Percentiles rank a stretch among this genome's conserved stretches.
phyloP scores from a whole-genome alignment of 148 eudicot genomes.

The Amaranthus palmeri region DNA sequence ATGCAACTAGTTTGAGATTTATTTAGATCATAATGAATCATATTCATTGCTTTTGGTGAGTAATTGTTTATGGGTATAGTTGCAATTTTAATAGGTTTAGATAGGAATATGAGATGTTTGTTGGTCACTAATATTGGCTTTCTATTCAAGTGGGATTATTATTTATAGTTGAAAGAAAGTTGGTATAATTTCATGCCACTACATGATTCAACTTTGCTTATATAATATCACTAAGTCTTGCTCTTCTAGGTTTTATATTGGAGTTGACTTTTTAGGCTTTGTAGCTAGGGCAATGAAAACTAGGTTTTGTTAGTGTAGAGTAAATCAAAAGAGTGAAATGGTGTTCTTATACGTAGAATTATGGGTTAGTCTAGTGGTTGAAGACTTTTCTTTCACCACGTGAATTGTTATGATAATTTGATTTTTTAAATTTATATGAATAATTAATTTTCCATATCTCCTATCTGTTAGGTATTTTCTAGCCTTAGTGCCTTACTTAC shows the following conservation, averaged over 20 bases:
- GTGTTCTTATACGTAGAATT: too few species aligned
- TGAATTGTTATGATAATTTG: too few species aligned
- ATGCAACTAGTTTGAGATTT: slow-evolving; percentile 2
- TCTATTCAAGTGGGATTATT: slow-evolving; percentile 15
- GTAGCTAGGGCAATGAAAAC: not conserved
- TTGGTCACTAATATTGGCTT: not conserved
- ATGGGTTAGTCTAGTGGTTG: too few species aligned
- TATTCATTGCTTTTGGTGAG: not conserved
- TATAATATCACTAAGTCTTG: not conserved
- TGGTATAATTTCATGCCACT: slow-evolving; percentile 20
- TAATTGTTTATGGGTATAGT: not conserved
- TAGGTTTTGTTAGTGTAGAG: not conserved
- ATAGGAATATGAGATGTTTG: not conserved
- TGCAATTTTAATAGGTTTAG: not conserved
- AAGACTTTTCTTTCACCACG: too few species aligned
- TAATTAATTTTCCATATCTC: too few species aligned
- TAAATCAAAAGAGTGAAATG: not conserved
- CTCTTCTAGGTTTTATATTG: slow-evolving; percentile 10
- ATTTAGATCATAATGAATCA: slow-evolving; percentile 6
- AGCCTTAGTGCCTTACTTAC: too few species aligned
- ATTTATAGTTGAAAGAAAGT: slow-evolving; percentile 10
- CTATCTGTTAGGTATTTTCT: too few species aligned
- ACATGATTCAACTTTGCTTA: slow-evolving; percentile 13
- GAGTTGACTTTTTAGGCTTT: slow-evolving; percentile 6
- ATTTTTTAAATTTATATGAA: too few species aligned